Percentiles rank a stretch among this genome's conserved stretches.
phyloP scores from a whole-genome alignment of 2,329 filamentous ascomycete genomes.

The Chrysosporium queenslandicum region DNA sequence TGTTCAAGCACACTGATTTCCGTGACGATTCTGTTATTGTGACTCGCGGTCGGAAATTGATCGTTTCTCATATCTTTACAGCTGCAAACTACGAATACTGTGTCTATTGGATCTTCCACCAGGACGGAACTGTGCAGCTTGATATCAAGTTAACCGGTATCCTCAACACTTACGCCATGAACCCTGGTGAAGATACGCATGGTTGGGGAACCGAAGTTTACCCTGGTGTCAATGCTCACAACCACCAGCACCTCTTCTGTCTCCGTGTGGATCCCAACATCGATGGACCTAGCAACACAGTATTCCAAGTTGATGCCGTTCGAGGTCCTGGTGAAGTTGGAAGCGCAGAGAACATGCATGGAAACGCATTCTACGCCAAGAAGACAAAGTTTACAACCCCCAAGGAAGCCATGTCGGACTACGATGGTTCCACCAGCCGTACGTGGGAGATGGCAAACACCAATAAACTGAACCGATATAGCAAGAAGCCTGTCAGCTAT shows the following conservation, averaged over 20 bases:
- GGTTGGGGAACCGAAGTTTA: slow-evolving; percentile 91
- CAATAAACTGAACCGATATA: slow-evolving; percentile 73
- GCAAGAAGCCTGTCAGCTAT: slow-evolving; percentile 73
- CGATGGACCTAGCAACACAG: slow-evolving; percentile 72
- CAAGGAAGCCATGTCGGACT: slow-evolving; percentile 61
- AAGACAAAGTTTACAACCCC: slow-evolving; percentile 69
- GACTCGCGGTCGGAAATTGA: slow-evolving; percentile 72
- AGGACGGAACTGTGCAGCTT: slow-evolving; percentile 83
- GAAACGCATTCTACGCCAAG: slow-evolving; percentile 80
- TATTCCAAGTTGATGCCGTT: slow-evolving; percentile 72
- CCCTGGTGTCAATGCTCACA: slow-evolving; percentile 84
- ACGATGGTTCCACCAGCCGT: slow-evolving; percentile 65
- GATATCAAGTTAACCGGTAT: slow-evolving; percentile 89
- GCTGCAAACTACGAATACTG: slow-evolving; percentile 95
- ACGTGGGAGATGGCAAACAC: slow-evolving; percentile 90
- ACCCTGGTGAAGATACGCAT: slow-evolving; percentile 66
- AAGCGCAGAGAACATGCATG: slow-evolving; percentile 72
- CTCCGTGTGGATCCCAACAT: slow-evolving; percentile 78
- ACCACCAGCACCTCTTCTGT: slow-evolving; percentile 93
- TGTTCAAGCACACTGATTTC: slow-evolving; percentile 94
- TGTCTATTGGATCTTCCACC: slow-evolving; percentile 80
- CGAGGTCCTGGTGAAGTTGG: slow-evolving; percentile 64
- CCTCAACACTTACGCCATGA: slow-evolving; percentile 79
- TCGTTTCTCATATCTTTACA: slow-evolving; percentile 87
- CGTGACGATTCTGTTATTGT: slow-evolving; percentile 78